phyloP scores from a whole-genome alignment of 768 basidiomycete genomes.

The Naematelia aurantialba region DNA sequence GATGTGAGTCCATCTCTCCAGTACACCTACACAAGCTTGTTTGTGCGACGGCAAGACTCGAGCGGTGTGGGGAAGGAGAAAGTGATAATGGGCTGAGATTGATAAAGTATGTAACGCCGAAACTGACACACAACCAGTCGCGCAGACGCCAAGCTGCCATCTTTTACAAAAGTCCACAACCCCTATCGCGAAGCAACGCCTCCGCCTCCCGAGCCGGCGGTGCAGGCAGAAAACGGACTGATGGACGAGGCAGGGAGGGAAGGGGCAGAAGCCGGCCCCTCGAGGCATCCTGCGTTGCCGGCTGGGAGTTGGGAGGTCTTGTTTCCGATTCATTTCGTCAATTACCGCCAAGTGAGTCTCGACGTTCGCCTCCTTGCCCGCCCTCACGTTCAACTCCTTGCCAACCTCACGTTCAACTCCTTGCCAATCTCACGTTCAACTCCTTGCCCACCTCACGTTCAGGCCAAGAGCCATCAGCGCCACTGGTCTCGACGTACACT shows the following conservation, averaged over 20 bases:
- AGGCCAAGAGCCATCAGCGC: no score
- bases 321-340: slow-evolving; percentile 39
- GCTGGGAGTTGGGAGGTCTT: slow-evolving; percentile 36
- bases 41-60: no score
- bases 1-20: slow-evolving; percentile 11
- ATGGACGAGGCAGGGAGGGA: background rate
- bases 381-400: background rate
- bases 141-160: slow-evolving; percentile 22
- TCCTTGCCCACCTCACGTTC: no score
- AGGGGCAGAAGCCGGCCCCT: slow-evolving; percentile 12
- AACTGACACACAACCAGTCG: no score
- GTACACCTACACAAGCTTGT: no score
- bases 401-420: background rate
- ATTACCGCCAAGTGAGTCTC: slow-evolving; percentile 34
- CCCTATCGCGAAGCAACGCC: slow-evolving; percentile 6
- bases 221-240: background rate
- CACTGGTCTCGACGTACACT: no score
- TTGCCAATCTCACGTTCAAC: background rate
- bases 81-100: no score
- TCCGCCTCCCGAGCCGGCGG: background rate
- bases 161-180: slow-evolving; percentile 23
- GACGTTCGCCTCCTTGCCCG: background rate
- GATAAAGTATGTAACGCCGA: no score
- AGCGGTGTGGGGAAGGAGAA: no score
- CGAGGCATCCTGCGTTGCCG: slow-evolving; percentile 44